Conservation (phyloP, 202 grass and related monocot genomes). For the Digitaria exilis region DNA sequence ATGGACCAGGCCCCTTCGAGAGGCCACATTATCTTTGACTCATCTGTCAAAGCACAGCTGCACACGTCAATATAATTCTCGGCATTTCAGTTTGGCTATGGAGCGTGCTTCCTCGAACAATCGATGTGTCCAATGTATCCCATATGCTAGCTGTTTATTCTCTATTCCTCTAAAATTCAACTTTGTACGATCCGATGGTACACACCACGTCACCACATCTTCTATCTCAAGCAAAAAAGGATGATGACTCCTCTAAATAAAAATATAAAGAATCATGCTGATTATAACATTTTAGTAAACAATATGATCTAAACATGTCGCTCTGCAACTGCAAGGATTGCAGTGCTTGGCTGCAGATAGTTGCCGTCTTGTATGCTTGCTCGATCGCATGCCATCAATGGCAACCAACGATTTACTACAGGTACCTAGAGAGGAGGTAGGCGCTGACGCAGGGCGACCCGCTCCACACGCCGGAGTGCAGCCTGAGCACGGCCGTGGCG, state of each 20-base stretch:
- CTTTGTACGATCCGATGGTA: not conserved
- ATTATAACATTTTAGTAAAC: too few species aligned
- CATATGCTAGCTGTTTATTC: not conserved
- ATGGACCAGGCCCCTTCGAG: not conserved
- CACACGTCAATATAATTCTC: not conserved
- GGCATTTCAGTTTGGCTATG: not conserved
- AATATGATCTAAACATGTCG: too few species aligned
- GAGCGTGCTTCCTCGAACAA: not conserved
- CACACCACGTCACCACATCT: not conserved
- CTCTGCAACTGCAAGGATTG: not conserved
- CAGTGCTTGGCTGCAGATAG: not conserved
- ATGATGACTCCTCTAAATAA: not conserved
- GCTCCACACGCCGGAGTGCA: slow-evolving; percentile 54
- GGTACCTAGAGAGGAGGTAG: slow-evolving; percentile 49
- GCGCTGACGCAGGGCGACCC: slow-evolving; percentile 56
- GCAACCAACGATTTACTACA: not conserved
- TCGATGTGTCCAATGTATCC: not conserved
- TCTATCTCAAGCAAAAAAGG: not conserved
- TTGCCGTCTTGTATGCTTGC: not conserved
- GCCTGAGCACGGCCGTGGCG: slow-evolving; percentile 48
- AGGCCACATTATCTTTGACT: not conserved
- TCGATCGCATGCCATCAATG: not conserved
- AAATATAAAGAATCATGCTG: not conserved
- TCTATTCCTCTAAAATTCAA: not conserved
- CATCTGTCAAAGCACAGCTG: not conserved